Evolutionary conservation across 306 rosid species (phyloP).

Genomic region (Dryas alaskensis): DNA sequence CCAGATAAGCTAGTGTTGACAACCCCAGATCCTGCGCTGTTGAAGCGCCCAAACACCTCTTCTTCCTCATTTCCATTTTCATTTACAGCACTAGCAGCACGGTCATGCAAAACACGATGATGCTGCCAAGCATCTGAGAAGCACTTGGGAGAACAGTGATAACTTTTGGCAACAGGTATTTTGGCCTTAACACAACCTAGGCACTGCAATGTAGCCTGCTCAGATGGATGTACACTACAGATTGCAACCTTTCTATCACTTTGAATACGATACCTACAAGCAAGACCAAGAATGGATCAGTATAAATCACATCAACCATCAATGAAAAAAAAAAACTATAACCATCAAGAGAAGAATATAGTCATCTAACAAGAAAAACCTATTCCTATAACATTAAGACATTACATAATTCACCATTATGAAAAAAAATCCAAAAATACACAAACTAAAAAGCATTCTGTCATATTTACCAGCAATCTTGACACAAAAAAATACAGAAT

Average conservation of each 20-base stretch:
- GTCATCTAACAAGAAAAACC: background rate
- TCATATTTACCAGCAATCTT: background rate
- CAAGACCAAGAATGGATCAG: conserved; percentile 11
- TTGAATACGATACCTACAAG: conserved; percentile 88
- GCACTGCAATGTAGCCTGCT: conserved; percentile 92
- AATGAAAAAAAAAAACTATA: background rate
- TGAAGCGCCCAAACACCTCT: conserved; percentile 76
- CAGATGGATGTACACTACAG: conserved; percentile 95
- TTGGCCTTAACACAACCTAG: conserved; percentile 79
- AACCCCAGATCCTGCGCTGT: conserved; percentile 57
- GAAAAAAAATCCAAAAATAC: background rate
- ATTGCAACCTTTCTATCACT: conserved; percentile 83
- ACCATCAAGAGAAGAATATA: background rate
- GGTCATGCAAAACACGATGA: conserved; percentile 93
- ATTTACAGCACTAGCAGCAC: conserved; percentile 83
- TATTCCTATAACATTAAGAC: background rate
- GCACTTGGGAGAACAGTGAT: conserved; percentile 88
- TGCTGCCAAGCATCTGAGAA: conserved; percentile 98
- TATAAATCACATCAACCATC: conserved; percentile 13
- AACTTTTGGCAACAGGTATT: conserved; percentile 81
- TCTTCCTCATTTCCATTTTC: conserved; percentile 93
- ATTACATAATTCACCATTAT: background rate
- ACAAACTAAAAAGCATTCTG: background rate
- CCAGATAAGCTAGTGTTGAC: conserved; percentile 53
- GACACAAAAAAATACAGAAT: background rate